Evolutionary conservation across 1,139 yeast species (phyloP).

Genomic region (Hyphopichia fennica): DNA sequence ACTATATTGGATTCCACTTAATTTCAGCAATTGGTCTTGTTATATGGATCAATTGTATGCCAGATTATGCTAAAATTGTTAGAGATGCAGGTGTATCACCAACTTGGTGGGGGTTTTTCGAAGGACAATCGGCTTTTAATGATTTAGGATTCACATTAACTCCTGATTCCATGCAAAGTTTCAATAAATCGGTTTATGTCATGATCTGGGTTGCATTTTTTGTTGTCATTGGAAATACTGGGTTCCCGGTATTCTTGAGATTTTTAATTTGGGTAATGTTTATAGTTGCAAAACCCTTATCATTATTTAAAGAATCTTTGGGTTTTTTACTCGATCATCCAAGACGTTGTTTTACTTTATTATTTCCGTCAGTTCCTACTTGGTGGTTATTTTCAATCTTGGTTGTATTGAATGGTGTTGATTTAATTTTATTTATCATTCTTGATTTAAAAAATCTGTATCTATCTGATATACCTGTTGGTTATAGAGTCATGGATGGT

Average conservation of each 20-base stretch:
- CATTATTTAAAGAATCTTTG: constrained; percentile 69
- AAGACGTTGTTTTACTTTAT: constrained; percentile 88
- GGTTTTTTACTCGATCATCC: constrained; percentile 93
- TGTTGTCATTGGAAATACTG: constrained; percentile 89
- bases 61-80: constrained; percentile 43
- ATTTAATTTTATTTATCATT: constrained; percentile 74
- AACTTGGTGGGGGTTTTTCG: constrained; percentile 92
- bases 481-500: constrained; percentile 76
- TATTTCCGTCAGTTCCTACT: constrained; percentile 90
- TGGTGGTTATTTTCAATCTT: constrained; percentile 89
- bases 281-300: constrained; percentile 64
- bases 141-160: constrained; percentile 84
- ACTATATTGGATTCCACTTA: constrained; percentile 76
- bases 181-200: constrained; percentile 61
- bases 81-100: constrained; percentile 61
- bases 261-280: constrained; percentile 78
- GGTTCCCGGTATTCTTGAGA: constrained; percentile 81
- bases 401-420: constrained; percentile 70
- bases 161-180: constrained; percentile 72
- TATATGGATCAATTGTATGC: constrained; percentile 61
- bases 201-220: constrained; percentile 64
- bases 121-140: constrained; percentile 74
- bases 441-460: constrained; percentile 62
- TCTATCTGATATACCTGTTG: constrained; percentile 53
- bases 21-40: constrained; percentile 57